phyloP scores from a whole-genome alignment of 495 filamentous ascomycete genomes.

The Bacidia rubella region DNA sequence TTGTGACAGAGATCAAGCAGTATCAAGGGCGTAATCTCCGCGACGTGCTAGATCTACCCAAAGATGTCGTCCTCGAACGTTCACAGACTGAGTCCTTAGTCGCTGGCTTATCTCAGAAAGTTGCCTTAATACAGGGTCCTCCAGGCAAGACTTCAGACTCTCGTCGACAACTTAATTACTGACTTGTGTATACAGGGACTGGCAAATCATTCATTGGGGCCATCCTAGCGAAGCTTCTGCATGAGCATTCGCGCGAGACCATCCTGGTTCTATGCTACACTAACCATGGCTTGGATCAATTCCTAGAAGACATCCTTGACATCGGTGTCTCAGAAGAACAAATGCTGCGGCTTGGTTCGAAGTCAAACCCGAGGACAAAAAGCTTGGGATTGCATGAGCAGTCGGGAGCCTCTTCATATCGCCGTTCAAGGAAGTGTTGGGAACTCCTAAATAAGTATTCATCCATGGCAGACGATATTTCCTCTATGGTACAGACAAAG shows the following conservation, averaged over 20 bases:
- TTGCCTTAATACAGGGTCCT: slow-evolving; percentile 63
- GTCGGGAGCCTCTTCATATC: slow-evolving; percentile 14
- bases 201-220: slow-evolving; percentile 73
- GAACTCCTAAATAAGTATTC: slow-evolving; percentile 29
- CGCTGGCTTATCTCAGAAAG: slow-evolving; percentile 35
- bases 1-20: slow-evolving; percentile 14
- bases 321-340: slow-evolving; percentile 39
- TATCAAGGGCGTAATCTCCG: slow-evolving; percentile 19
- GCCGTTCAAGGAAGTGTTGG: slow-evolving; percentile 23
- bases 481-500: not conserved
- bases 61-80: slow-evolving; percentile 34
- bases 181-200: slow-evolving; percentile 39
- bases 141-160: slow-evolving; percentile 40
- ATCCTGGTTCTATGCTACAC: slow-evolving; percentile 52
- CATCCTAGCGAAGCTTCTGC: slow-evolving; percentile 44
- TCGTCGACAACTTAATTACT: slow-evolving; percentile 7
- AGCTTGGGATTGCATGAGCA: slow-evolving; percentile 38
- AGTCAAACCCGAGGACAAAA: slow-evolving; percentile 38
- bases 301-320: slow-evolving; percentile 52
- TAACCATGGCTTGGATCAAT: slow-evolving; percentile 70
- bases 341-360: slow-evolving; percentile 58
- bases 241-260: slow-evolving; percentile 34
- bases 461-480: slow-evolving; percentile 14
- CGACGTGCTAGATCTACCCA: slow-evolving; percentile 19
- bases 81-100: slow-evolving; percentile 48